phyloP scores from a whole-genome alignment of 2,329 filamentous ascomycete species.

The Didymella pinodella region DNA sequence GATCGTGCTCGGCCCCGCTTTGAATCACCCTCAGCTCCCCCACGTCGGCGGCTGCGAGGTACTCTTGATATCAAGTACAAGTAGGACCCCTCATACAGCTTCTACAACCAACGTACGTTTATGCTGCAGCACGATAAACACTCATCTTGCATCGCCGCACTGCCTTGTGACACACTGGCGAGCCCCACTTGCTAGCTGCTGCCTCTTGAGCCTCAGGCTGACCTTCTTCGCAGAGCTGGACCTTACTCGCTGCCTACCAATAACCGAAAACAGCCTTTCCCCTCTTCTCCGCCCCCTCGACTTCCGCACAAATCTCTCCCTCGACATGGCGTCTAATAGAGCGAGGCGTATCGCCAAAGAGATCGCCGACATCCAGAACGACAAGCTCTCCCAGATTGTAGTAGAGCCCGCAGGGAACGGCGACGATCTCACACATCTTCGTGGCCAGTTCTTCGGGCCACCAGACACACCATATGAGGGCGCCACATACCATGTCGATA shows the following conservation, averaged over 20 bases:
- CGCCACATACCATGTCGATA: constrained; percentile 82
- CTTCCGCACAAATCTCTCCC: not conserved
- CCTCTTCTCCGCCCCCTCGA: constrained; percentile 4
- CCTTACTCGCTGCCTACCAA: constrained; percentile 26
- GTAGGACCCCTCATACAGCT: constrained; percentile 1
- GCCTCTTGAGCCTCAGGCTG: constrained; percentile 41
- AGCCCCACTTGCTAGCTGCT: constrained; percentile 15
- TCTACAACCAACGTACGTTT: constrained; percentile 5
- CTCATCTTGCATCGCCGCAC: not conserved
- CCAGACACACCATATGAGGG: constrained; percentile 94
- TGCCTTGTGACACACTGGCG: constrained; percentile 1
- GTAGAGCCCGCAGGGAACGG: constrained; percentile 69
- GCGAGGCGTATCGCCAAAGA: constrained; percentile 75
- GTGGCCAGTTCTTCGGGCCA: constrained; percentile 83
- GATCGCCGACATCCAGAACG: constrained; percentile 75
- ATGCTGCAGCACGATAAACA: not conserved
- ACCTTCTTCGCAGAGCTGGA: constrained; percentile 22
- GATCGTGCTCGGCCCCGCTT: constrained; percentile 24
- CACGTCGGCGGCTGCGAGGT: constrained; percentile 14
- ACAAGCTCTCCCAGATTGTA: constrained; percentile 78
- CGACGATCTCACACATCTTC: constrained; percentile 80
- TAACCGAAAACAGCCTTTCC: constrained; percentile 14
- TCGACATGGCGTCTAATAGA: constrained; percentile 64
- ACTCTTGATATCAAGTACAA: constrained; percentile 10
- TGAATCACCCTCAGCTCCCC: constrained; percentile 23